Evolutionary conservation across 148 eudicot genomes (phyloP).

Genomic region (Fagopyrum esculentum): DNA sequence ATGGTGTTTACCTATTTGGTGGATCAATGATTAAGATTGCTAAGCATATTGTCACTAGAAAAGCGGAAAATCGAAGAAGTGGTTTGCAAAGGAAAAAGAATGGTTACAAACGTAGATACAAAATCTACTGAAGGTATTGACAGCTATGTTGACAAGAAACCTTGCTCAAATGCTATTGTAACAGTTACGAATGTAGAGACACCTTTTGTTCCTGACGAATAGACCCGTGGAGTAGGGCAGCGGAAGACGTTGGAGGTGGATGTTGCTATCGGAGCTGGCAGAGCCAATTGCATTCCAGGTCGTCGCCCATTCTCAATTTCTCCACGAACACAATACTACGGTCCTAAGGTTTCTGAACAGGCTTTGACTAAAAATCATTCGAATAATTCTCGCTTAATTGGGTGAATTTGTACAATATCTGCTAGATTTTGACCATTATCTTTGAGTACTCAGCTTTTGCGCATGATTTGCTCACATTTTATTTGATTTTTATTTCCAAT

Average conservation of each 20-base stretch:
- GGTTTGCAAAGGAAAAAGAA: conserved; percentile 32
- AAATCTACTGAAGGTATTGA: conserved; percentile 35
- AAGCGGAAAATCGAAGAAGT: conserved; percentile 30
- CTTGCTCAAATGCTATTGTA: conserved; percentile 61
- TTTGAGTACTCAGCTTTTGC: neutral
- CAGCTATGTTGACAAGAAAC: conserved; percentile 47
- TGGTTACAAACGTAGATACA: too few relatives aligned
- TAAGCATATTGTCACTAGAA: conserved; percentile 23
- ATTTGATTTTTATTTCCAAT: neutral
- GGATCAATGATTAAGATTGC: neutral
- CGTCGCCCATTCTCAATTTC: neutral
- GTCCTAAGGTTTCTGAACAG: conserved; percentile 1
- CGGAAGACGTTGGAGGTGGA: conserved; percentile 63
- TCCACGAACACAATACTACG: neutral
- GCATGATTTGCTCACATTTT: neutral
- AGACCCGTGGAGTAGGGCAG: conserved; percentile 62
- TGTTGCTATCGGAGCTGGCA: conserved; percentile 90
- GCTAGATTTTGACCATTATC: neutral
- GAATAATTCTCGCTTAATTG: neutral
- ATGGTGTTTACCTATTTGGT: neutral
- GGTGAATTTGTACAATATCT: neutral
- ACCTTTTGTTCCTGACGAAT: conserved; percentile 27
- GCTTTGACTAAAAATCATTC: too few relatives aligned
- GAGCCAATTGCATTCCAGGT: conserved; percentile 94
- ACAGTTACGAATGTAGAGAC: conserved; percentile 79